Percentiles rank a stretch among this genome's conserved stretches.
These are phyloP conservation scores for Daldinia caldariorum DNA, from an alignment of 495 filamentous ascomycete species.

Conservation along the genomic window DNA sequence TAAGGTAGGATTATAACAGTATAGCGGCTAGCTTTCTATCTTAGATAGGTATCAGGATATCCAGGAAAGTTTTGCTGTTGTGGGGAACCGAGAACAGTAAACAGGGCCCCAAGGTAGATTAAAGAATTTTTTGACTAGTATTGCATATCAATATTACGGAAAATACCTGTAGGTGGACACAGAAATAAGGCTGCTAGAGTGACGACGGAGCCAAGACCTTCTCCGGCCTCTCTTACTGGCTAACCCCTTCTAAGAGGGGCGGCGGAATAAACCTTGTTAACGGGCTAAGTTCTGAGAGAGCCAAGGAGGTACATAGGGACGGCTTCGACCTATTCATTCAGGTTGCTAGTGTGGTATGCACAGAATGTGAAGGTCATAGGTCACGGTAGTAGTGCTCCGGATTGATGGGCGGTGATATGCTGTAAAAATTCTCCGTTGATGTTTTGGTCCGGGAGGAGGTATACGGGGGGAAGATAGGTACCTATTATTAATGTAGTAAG, in stretches of 20 bases:
- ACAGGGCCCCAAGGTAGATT: too few species aligned
- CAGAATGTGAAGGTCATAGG: neutral
- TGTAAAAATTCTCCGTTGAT: neutral
- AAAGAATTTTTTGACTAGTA: too few species aligned
- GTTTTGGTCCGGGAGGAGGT: neutral
- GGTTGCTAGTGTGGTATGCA: neutral
- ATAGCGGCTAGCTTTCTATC: too few species aligned
- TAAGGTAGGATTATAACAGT: too few species aligned
- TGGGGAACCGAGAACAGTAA: too few species aligned
- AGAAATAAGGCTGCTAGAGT: neutral
- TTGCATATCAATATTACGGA: too few species aligned
- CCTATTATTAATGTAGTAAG: neutral
- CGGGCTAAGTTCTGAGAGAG: neutral
- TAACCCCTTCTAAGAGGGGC: neutral
- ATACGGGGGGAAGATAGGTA: neutral
- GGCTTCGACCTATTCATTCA: neutral
- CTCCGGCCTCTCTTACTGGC: constrained; percentile 3
- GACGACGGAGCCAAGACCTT: neutral
- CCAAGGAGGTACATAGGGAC: neutral
- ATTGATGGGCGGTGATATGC: neutral
- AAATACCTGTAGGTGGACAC: too few species aligned
- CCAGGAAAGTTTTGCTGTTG: too few species aligned
- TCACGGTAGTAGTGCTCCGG: neutral
- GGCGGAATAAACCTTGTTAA: constrained; percentile 16
- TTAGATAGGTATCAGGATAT: too few species aligned